phyloP scores from a whole-genome alignment of 768 basidiomycete genomes.

The Tricholoma flavovirens region DNA sequence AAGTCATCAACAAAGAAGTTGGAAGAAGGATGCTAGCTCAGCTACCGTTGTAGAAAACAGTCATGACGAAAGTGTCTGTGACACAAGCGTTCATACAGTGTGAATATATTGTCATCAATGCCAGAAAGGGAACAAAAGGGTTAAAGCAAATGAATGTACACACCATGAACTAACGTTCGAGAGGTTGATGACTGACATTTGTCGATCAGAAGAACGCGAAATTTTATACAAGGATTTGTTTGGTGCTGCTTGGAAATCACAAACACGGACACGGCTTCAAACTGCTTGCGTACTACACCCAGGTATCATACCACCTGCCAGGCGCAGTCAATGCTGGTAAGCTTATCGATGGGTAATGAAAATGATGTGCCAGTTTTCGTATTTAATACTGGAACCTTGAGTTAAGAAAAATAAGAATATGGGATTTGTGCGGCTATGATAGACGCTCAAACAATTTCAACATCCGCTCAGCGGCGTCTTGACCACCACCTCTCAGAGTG shows the following conservation, averaged over 20 bases:
- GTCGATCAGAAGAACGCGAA: not conserved
- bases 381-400: not conserved
- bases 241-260: slow-evolving; percentile 12
- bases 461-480: slow-evolving; percentile 12
- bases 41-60: slow-evolving; percentile 80
- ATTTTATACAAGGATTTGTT: slow-evolving; percentile 14
- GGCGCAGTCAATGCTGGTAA: not conserved
- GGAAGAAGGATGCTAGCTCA: slow-evolving; percentile 37
- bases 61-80: slow-evolving; percentile 40
- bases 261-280: too few species aligned
- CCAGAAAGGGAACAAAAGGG: slow-evolving; percentile 14
- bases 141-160: slow-evolving; percentile 17
- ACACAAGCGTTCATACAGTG: slow-evolving; percentile 63
- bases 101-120: slow-evolving; percentile 64
- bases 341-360: not conserved
- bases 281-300: too few species aligned
- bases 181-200: not conserved
- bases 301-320: too few species aligned
- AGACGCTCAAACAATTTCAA: slow-evolving; percentile 8
- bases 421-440: not conserved
- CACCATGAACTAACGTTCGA: slow-evolving; percentile 11
- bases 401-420: not conserved
- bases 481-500: slow-evolving; percentile 9
- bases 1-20: not conserved
- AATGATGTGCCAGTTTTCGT: not conserved